Base-by-base conservation (phyloP, 106 monocot genomes). In the Phalaenopsis aphrodite region DNA sequence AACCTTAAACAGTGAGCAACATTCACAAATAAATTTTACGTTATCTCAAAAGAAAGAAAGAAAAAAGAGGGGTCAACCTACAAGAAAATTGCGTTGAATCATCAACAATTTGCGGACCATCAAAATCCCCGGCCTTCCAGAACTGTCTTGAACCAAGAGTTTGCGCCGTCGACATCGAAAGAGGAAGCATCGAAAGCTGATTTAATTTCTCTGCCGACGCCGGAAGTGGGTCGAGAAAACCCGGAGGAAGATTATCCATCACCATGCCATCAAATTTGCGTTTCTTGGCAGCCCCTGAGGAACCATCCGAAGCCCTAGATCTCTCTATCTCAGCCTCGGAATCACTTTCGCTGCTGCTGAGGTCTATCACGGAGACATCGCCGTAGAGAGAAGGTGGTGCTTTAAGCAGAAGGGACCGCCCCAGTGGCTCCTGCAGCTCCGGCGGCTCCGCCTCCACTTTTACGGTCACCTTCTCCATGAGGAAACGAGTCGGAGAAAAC, bases 261-360 rank as follows among this genome's bases (percentile, higher is more conserved):
- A 74, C n/a, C 17, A 9, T 45, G 42, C 17, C 74, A 42, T 42
- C 43, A 2, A n/a, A 74, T 45, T 74, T 74, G 2, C 74, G 74
- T n/a, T 45, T 74, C 74, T 74, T 74, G 43, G 19, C 1, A 6
- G 8, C 17, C 12, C 41, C 43, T 17, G 5, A 18, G 17, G 42
- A 42, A 42, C 41, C 74, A 42, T 74, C 74, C 0, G 43, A n/a
- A 74, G 43, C 41, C 74, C 74, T 74, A 45, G 74, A 74, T 6
- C 41, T 42, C 43, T 42, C 41, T n/a, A 43, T 74, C 7, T n/a
- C 74, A 9, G 1, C 74, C 19, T 74, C 74, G 9, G 74, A 74
- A 74, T 74, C 74, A 74, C 74, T 74, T 42, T n/a, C 74, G 43
- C 74, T 74, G 43, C 74, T 74, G 74, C 74, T 74, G 74, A 74